Evolutionary conservation across 2,329 filamentous ascomycete genomes (phyloP).

Genomic region (Diaporthe caulivora): DNA sequence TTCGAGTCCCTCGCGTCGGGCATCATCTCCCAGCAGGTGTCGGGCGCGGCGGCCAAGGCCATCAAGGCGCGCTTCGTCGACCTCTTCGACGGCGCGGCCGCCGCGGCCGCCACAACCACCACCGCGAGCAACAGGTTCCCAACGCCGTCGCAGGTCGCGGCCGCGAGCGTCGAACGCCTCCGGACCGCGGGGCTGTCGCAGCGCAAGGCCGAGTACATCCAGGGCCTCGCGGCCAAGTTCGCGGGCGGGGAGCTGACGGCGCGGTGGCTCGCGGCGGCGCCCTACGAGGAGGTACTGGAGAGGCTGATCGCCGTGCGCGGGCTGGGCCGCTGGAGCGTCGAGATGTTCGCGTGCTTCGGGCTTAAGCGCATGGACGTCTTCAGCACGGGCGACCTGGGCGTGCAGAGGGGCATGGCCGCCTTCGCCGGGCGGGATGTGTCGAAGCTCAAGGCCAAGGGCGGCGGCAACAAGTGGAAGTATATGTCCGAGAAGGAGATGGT

Average conservation of each 20-base stretch:
- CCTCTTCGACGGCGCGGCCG: constrained; percentile 67
- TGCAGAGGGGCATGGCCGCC: constrained; percentile 94
- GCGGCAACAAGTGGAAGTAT: constrained; percentile 89
- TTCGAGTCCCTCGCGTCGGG: constrained; percentile 86
- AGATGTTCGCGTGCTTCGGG: constrained; percentile 99
- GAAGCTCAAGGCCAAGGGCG: constrained; percentile 85
- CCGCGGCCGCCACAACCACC: constrained; percentile 6
- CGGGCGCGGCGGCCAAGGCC: constrained; percentile 87
- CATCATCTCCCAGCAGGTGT: constrained; percentile 97
- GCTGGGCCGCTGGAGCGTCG: constrained; percentile 89
- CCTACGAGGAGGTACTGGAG: constrained; percentile 88
- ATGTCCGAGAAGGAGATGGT: constrained; percentile 95
- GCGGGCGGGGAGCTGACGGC: constrained; percentile 79
- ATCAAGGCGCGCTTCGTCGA: constrained; percentile 89
- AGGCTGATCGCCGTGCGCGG: constrained; percentile 88
- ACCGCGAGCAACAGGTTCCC: constrained; percentile 69
- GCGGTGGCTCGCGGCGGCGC: constrained; percentile 79
- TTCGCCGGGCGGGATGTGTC: constrained; percentile 85
- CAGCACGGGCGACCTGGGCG: constrained; percentile 89
- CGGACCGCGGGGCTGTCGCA: constrained; percentile 91
- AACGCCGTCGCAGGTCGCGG: constrained; percentile 78
- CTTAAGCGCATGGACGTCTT: constrained; percentile 96
- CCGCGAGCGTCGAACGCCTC: constrained; percentile 73
- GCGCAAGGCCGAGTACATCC: constrained; percentile 95
- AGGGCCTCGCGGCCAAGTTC: constrained; percentile 88